Base-by-base conservation (phyloP, 148 eudicot species). In the Arbutus unedo region DNA sequence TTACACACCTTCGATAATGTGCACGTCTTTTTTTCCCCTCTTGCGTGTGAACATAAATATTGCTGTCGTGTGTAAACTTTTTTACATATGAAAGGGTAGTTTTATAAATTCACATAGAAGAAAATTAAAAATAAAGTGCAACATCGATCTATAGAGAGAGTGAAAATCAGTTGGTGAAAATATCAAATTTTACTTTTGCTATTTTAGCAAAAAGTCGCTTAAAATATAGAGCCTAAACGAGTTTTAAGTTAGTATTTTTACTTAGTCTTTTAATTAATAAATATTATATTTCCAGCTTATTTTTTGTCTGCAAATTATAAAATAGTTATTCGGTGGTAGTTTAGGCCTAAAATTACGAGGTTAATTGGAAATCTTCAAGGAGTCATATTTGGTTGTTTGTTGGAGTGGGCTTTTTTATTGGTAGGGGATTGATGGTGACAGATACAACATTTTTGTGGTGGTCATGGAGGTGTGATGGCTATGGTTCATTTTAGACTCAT, bases 371-470 rank as follows among this genome's bases (percentile, higher is more conserved):
- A 64, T 64, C 23, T 64, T 78, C 8, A 10, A 44, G 55, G 13
- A 21, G 38, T 62, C 74, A 47, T 45, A 0, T 64, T 14, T n/a
- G 50, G 10, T 59, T 45, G 56, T 15, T 64, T 25, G n/a, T 66
- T 66, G 64, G 15, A 66, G 45, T 80, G 45, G 57, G 38, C 21
- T 64, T 64, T 50, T 74, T 50, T 74, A 49, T 23, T 60, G 79
- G 73, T 82, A n/a, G 84, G 79, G 47, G 60, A 48, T 15, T 82
- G 84, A 77, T 44, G 44, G 81, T 43, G 84, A 82, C 43, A 21
- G 66, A 62, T 31, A 31, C 38, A 31, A 66, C 76, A 67, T 64
- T 13, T 64, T 57, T 74, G 47, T 48, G n/a, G 76, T 67, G 76
- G 73, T 51, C 47, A 70, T 16, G 16, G 45, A 18, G 1, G 11